Base-by-base conservation (phyloP, 768 basidiomycete species). In the Macrolepiota fuliginosa region DNA sequence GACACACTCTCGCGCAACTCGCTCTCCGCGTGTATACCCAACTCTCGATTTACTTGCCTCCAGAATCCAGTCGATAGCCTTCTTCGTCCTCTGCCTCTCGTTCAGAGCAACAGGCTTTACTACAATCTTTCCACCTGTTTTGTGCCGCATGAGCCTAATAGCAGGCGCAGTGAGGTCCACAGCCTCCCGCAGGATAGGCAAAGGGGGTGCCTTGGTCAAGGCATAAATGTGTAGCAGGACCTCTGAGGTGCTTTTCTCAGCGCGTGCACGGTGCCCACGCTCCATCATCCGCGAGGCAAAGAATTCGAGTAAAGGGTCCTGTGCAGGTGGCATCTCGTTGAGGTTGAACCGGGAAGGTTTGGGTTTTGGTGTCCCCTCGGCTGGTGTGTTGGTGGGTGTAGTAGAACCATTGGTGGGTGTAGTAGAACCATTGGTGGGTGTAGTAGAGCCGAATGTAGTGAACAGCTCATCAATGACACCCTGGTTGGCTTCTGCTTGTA, bases 1-100 rank as follows among this genome's bases (percentile, higher is more conserved):
- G 47, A 97, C 79, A 35, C 95, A 75, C 75, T 96, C 93, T 69
- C 85, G 79, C 32, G 94, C 94, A 63, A 96, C 72, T 62, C 94
- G 77, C 68, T 90, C 85, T 64, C 87, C 85, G 6, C 89, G 63
- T 0, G 76, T 82, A 54, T 81, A 80, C 24, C 88, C 90, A 0
- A 80, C 71, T 62, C 88, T 80, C 58, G 74, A 76, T 54, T 87
- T 77, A 63, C 84, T 83, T 12, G 84, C 86, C 4, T 86, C 75
- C 49, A 93, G 65, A 15, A 97, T 87, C 83, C 89, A 92, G 63
- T 79, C 70, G 39, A 96, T 78, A 2, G 87, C 94, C 52, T 77
- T 81, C 36, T 84, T 81, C 49, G 85, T 83, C 37, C 94, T 81
- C 76, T 95, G 93, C 69, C 90, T 85, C 76, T 94, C 93, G 56